Evolutionary conservation across 2,329 filamentous ascomycete species (phyloP).

Genomic region (Nemania abortiva): DNA sequence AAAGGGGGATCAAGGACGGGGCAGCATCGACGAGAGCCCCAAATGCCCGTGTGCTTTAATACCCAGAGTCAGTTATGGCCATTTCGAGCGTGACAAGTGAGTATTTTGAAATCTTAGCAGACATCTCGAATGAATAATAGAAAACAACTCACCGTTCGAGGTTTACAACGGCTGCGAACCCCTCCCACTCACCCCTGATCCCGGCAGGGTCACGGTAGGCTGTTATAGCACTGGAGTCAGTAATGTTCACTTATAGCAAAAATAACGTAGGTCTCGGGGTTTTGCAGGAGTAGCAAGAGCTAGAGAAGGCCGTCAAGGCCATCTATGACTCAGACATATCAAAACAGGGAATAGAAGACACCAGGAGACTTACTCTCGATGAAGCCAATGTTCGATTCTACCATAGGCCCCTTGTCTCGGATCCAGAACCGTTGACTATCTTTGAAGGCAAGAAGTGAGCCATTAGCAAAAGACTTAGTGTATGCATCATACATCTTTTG

Average conservation of each 20-base stretch:
- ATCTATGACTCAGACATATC: too few relatives aligned
- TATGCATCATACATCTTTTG: slow-evolving; percentile 70
- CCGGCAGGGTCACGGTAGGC: slow-evolving; percentile 87
- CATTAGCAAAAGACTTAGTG: slow-evolving; percentile 78
- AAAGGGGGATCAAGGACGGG: slow-evolving; percentile 83
- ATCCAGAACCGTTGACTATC: slow-evolving; percentile 86
- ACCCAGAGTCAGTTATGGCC: not conserved
- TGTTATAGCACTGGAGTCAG: slow-evolving; percentile 83
- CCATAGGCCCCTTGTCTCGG: slow-evolving; percentile 81
- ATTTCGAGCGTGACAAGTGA: not conserved
- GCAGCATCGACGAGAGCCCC: slow-evolving; percentile 85
- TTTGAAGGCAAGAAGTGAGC: slow-evolving; percentile 82
- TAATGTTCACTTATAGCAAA: too few relatives aligned
- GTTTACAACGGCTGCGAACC: slow-evolving; percentile 87
- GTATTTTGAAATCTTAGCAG: not conserved
- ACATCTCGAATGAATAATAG: not conserved
- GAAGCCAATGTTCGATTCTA: slow-evolving; percentile 66
- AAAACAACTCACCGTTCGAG: slow-evolving; percentile 67
- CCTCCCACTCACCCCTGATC: slow-evolving; percentile 86
- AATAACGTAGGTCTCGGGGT: too few relatives aligned
- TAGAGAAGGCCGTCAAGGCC: too few relatives aligned
- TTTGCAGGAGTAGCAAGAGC: too few relatives aligned
- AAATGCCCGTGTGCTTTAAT: slow-evolving; percentile 79
- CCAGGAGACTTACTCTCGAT: too few relatives aligned
- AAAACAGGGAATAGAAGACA: too few relatives aligned